Base-by-base conservation (phyloP, 2,329 filamentous ascomycete genomes). In the Fusarium sp. region DNA sequence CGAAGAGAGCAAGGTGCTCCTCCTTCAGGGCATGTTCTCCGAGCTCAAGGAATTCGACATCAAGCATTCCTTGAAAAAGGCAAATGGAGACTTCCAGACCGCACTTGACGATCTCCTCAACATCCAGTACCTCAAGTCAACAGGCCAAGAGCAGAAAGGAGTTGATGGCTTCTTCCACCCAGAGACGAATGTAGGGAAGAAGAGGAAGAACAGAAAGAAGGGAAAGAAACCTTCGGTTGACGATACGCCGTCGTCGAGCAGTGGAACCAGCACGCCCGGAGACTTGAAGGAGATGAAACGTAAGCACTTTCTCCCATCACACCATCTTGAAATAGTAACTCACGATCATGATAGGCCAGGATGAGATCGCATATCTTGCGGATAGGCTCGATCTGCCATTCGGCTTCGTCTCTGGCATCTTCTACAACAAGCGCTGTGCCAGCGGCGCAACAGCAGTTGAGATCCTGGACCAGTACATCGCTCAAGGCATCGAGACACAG, bases 41-140 rank as follows among this genome's bases (percentile, higher is more conserved):
- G 89, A 87, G 1, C 85, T 95, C 47, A 92, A 91, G 56, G 84
- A 85, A 0, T 90, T 91, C 57, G 92, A 94, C 47, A 87, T 97
- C 31, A 85, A 85, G 47, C 89, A 91, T 71, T 90, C 91, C 0
- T 83, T 98, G 60, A 90, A 89, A 74, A 94, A 94, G 78, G 90
- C 87, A 33, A 87, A 89, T 13, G 90, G 92, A 0, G 90, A 94
- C 74, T 89, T 94, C 42, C 89, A 91, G 67, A 86, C 87, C 16
- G 91, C 94, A 2, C 91, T 97, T 71, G 95, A 98, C 77, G 91
- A 95, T 68, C 85, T 98, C 14, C 88, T 98, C 35, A 97, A 93
- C 74, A 87, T 94, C 16, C 91, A 93, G 22, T 95, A 92, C 78
- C 91, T 98, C 6, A 91, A 94, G 67, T 90, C 95, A 66, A 88